phyloP scores from a whole-genome alignment of 2,329 filamentous ascomycete species.

The Clonostachys chloroleuca region DNA sequence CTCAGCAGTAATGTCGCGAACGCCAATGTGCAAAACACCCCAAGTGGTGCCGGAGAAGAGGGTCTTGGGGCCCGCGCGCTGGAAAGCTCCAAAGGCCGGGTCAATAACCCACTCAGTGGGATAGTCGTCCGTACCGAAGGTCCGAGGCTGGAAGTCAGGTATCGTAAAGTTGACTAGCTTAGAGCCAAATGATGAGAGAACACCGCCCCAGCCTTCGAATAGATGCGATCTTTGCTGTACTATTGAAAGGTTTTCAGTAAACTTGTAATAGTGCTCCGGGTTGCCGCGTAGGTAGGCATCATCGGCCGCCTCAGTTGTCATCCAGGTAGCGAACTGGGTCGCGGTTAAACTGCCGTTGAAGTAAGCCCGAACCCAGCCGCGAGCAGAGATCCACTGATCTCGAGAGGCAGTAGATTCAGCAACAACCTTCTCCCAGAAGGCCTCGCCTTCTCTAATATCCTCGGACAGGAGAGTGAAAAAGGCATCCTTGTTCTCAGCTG shows the following conservation, averaged over 20 bases:
- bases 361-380: not conserved
- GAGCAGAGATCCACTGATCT: not conserved
- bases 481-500: not conserved
- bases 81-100: not conserved
- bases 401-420: conserved; percentile 16
- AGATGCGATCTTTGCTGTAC: not conserved
- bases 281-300: not conserved
- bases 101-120: not conserved
- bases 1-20: not conserved
- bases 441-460: conserved; percentile 1
- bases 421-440: conserved; percentile 10
- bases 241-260: not conserved
- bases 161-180: conserved; percentile 1
- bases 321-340: not conserved
- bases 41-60: not conserved
- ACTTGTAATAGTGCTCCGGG: conserved; percentile 1
- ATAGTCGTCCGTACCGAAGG: not conserved
- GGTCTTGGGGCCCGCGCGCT: not conserved
- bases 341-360: not conserved
- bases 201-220: conserved; percentile 2
- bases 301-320: not conserved
- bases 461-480: conserved; percentile 1
- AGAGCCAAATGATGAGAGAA: not conserved
- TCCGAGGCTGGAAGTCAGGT: not conserved
- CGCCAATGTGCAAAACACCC: conserved; percentile 1